phyloP scores from a whole-genome alignment of 2,329 filamentous ascomycete species.

The Neophaeococcomyces mojaviensis region DNA sequence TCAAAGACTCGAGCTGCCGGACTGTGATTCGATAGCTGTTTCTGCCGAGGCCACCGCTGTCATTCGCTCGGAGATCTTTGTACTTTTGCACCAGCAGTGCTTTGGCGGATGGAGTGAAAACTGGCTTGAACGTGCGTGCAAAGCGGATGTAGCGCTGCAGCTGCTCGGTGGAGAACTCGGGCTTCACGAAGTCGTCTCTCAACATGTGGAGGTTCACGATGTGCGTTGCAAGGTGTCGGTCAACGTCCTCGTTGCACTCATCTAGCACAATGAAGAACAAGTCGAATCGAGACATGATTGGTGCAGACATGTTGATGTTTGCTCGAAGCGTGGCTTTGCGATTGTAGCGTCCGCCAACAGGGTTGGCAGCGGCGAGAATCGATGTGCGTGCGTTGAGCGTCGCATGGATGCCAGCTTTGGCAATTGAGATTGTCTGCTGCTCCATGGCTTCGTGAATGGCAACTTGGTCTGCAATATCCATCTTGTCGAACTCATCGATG shows the following conservation, averaged over 20 bases:
- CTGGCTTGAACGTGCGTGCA: constrained; percentile 84
- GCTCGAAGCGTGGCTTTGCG: constrained; percentile 85
- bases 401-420: constrained; percentile 95
- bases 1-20: constrained; percentile 89
- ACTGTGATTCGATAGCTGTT: constrained; percentile 98
- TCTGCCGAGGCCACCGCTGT: constrained; percentile 83
- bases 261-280: constrained; percentile 97
- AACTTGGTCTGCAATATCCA: constrained; percentile 95
- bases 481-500: constrained; percentile 99
- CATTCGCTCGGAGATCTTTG: constrained; percentile 88
- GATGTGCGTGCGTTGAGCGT: constrained; percentile 92
- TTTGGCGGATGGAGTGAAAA: constrained; percentile 84
- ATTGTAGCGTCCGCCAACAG: constrained; percentile 93
- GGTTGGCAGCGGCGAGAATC: constrained; percentile 93
- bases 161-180: constrained; percentile 93
- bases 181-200: constrained; percentile 81
- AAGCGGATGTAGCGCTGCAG: constrained; percentile 96
- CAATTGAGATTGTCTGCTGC: constrained; percentile 98
- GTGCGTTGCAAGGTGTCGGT: constrained; percentile 85
- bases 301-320: constrained; percentile 98
- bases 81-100: constrained; percentile 81
- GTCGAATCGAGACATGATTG: constrained; percentile 99
- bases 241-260: constrained; percentile 87
- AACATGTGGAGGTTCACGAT: constrained; percentile 92
- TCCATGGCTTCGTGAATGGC: constrained; percentile 99